Percentiles rank a stretch among this genome's conserved stretches.
phyloP scores from a whole-genome alignment of 148 eudicot genomes.

The Rhododendron williamsianum region DNA sequence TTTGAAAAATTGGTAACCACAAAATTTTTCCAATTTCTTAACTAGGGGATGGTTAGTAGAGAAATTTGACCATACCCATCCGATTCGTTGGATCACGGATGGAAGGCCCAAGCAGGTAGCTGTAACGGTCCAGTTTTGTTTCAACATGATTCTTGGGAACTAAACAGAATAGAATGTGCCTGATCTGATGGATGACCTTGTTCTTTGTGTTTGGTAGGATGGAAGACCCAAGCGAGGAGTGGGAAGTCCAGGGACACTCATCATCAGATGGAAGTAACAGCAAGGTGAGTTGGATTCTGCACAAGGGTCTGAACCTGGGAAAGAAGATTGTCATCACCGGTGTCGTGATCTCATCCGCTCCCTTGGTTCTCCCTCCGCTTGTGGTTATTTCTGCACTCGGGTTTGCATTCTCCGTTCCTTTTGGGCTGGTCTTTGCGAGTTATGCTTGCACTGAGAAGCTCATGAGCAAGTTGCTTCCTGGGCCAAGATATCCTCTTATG shows the following conservation, averaged over 20 bases:
- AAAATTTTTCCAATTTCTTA: not conserved
- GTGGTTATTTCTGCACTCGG: constrained; percentile 62
- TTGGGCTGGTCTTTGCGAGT: constrained; percentile 42
- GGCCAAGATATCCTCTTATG: constrained; percentile 11
- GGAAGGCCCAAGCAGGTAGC: not conserved
- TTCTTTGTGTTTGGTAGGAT: constrained; percentile 19
- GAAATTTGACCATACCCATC: not conserved
- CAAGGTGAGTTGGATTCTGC: constrained; percentile 34
- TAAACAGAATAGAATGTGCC: not conserved
- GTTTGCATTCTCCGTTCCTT: constrained; percentile 52
- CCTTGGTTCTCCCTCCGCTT: constrained; percentile 68
- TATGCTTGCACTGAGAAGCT: constrained; percentile 72
- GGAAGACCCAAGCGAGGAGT: constrained; percentile 33
- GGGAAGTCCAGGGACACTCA: constrained; percentile 21
- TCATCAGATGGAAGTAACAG: constrained; percentile 6
- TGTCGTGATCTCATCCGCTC: constrained; percentile 53
- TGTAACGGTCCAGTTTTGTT: not conserved
- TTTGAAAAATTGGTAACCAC: not conserved
- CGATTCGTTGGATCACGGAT: not conserved
- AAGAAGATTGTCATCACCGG: constrained; percentile 52
- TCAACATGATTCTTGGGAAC: not conserved
- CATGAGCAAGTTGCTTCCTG: constrained; percentile 54
- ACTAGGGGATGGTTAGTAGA: not conserved
- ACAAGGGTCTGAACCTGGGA: constrained; percentile 45
- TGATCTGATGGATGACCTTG: not conserved